phyloP scores from a whole-genome alignment of 2,329 filamentous ascomycete species.

The Fusarium citri region DNA sequence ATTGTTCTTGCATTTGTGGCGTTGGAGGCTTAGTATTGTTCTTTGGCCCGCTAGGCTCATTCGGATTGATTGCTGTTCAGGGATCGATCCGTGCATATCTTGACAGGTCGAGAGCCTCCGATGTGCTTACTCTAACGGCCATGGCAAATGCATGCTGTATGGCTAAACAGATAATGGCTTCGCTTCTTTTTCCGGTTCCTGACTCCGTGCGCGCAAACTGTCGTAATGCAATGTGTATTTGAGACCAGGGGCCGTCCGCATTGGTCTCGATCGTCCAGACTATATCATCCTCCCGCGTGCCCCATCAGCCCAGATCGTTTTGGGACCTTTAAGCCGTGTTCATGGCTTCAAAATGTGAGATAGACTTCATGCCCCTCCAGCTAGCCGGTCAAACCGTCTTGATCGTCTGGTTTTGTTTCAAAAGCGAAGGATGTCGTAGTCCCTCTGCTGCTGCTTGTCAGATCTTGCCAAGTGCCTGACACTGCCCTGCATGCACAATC shows the following conservation, averaged over 20 bases:
- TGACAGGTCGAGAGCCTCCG: constrained; percentile 32
- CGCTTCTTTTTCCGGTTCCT: constrained; percentile 30
- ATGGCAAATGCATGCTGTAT: background rate
- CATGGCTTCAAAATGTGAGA: constrained; percentile 11
- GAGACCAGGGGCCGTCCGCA: constrained; percentile 10
- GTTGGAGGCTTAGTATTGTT: constrained; percentile 51
- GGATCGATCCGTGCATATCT: constrained; percentile 34
- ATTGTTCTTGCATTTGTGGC: constrained; percentile 51
- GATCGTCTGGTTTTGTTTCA: constrained; percentile 17
- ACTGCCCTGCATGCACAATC: constrained; percentile 2
- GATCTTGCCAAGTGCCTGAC: constrained; percentile 4
- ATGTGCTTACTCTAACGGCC: constrained; percentile 16
- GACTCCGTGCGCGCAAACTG: constrained; percentile 31
- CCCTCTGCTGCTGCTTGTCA: constrained; percentile 14
- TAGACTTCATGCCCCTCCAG: constrained; percentile 20
- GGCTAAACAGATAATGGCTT: background rate
- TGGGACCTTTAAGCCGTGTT: background rate
- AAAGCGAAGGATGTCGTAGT: constrained; percentile 7
- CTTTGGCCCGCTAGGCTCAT: constrained; percentile 27
- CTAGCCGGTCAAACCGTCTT: constrained; percentile 10
- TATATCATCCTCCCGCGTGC: background rate
- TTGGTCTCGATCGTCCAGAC: constrained; percentile 22
- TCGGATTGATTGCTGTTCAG: constrained; percentile 8
- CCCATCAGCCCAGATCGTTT: constrained; percentile 1
- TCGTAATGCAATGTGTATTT: constrained; percentile 1